Evolutionary conservation across 2,329 filamentous ascomycete genomes (phyloP).

Genomic region (Paecilomyces fulvus): DNA sequence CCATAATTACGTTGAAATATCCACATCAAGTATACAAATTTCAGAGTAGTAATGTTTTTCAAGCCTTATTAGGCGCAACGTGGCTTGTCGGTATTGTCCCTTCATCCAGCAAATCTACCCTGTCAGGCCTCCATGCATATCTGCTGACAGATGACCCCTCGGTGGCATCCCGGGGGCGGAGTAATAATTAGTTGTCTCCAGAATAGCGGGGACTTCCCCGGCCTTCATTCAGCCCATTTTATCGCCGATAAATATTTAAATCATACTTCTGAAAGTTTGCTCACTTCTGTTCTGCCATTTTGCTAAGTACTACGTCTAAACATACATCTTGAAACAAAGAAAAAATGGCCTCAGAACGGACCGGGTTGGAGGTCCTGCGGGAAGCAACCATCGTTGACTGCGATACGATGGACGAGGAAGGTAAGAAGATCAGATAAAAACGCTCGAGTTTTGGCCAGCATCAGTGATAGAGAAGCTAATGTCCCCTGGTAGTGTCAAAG

Average conservation of each 20-base stretch:
- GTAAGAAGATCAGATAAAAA: constrained; percentile 17
- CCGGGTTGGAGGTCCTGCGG: constrained; percentile 36
- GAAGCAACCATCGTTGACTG: constrained; percentile 42
- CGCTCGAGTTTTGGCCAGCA: not conserved
- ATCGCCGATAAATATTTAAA: not conserved
- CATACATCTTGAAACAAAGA: not conserved
- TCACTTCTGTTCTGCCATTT: not conserved
- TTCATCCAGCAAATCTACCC: not conserved
- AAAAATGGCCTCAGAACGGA: constrained; percentile 12
- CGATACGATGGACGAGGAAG: constrained; percentile 44
- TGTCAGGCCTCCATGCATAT: not conserved
- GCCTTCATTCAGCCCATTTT: not conserved
- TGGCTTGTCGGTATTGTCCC: not conserved
- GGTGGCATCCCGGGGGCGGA: not conserved
- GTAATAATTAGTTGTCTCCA: not conserved
- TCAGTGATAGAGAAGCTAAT: not conserved
- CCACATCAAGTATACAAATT: not conserved
- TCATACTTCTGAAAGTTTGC: not conserved
- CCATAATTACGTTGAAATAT: not conserved
- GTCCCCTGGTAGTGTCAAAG: constrained; percentile 31
- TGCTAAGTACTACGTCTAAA: not conserved
- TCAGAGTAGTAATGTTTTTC: not conserved
- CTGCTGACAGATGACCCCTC: not conserved
- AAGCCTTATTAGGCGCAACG: not conserved
- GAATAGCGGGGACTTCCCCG: not conserved